Conservation (phyloP, 441 rosid genomes). For the Mallotus repandus region DNA sequence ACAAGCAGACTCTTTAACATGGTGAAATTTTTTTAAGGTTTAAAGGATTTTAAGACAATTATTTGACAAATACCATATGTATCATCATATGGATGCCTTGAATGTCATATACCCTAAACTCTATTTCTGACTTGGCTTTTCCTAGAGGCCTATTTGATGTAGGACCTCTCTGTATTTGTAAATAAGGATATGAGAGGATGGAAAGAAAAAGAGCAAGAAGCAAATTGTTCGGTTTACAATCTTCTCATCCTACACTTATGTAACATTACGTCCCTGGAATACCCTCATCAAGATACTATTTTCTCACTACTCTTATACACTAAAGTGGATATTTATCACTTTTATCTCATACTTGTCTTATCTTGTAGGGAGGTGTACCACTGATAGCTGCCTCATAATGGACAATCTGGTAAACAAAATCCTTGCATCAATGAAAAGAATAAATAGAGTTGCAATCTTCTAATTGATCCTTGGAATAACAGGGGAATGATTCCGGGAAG, state of each 20-base stretch:
- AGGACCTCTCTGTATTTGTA: neutral
- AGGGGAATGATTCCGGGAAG: constrained; percentile 33
- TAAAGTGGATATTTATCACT: neutral
- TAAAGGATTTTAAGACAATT: neutral
- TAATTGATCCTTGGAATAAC: constrained; percentile 20
- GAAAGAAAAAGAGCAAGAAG: neutral
- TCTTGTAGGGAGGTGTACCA: constrained; percentile 30
- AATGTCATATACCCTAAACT: neutral
- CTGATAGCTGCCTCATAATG: constrained; percentile 9
- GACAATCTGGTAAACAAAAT: constrained; percentile 30
- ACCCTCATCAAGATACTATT: neutral
- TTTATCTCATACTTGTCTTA: constrained; percentile 15
- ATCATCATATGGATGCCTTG: neutral
- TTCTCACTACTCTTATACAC: neutral
- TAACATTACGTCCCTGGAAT: neutral
- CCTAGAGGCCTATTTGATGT: neutral
- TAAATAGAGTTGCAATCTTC: constrained; percentile 5
- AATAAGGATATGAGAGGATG: neutral
- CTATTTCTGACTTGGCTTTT: neutral
- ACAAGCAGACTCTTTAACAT: neutral
- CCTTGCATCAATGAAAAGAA: constrained; percentile 6
- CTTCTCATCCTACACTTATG: neutral
- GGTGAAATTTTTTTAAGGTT: neutral
- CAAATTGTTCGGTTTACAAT: neutral
- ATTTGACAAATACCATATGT: neutral